phyloP scores from a whole-genome alignment of 257 asterid species.

The Solanum habrochaites region DNA sequence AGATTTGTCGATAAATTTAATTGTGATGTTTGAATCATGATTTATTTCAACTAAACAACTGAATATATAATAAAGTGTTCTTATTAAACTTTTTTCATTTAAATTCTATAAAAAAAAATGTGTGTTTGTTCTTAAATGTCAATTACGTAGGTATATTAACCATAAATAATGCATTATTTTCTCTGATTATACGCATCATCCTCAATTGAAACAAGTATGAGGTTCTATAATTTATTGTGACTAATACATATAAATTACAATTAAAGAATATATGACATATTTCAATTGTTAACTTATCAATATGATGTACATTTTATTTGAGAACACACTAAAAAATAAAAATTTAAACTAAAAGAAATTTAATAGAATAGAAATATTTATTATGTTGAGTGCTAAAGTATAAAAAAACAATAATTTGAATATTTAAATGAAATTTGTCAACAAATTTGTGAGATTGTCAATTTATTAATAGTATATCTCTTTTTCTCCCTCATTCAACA shows the following conservation, averaged over 20 bases:
- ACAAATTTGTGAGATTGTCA: not conserved
- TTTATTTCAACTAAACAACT: too few species aligned
- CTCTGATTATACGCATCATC: not conserved
- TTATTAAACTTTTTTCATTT: too few species aligned
- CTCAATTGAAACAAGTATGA: not conserved
- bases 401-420: not conserved
- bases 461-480: not conserved
- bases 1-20: too few species aligned
- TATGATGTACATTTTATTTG: not conserved
- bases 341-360: not conserved
- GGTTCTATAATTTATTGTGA: not conserved
- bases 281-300: not conserved
- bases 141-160: too few species aligned
- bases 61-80: too few species aligned
- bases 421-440: not conserved
- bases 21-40: too few species aligned
- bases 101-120: too few species aligned
- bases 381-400: not conserved
- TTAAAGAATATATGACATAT: not conserved
- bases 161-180: too few species aligned
- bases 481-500: not conserved
- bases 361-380: not conserved
- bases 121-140: too few species aligned
- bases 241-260: not conserved
- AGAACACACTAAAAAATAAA: not conserved